These are phyloP conservation scores for Blastobotrys malaysiensis DNA, from an alignment of 1,139 yeast genomes.

Conservation along the genomic window DNA sequence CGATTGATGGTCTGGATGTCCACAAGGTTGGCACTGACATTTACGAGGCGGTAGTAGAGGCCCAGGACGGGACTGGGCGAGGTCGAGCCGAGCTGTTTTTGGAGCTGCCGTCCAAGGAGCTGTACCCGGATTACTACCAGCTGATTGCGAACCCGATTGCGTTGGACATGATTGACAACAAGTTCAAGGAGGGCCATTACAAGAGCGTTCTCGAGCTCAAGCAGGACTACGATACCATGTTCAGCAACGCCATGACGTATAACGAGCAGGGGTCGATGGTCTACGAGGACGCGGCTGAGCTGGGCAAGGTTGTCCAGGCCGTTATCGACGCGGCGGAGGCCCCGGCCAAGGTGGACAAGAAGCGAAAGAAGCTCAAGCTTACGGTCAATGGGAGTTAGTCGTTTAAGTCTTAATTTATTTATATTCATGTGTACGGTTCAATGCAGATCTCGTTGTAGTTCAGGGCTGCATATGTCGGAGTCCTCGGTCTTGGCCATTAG, in stretches of 20 bases:
- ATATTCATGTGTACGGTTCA: neutral
- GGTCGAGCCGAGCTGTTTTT: constrained; percentile 53
- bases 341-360: neutral
- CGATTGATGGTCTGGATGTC: constrained; percentile 8
- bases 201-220: constrained; percentile 53
- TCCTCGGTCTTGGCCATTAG: too few species aligned
- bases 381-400: neutral
- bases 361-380: neutral
- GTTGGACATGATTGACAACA: constrained; percentile 57
- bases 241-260: constrained; percentile 75
- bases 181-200: constrained; percentile 46
- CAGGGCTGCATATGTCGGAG: too few species aligned
- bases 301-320: constrained; percentile 39
- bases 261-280: constrained; percentile 88
- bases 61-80: constrained; percentile 28
- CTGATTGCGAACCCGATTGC: constrained; percentile 80
- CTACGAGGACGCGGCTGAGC: constrained; percentile 63
- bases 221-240: constrained; percentile 72
- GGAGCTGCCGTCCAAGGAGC: constrained; percentile 57
- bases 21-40: constrained; percentile 10
- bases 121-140: constrained; percentile 84
- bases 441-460: too few species aligned
- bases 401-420: neutral
- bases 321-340: neutral
- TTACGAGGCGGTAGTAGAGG: constrained; percentile 25